Evolutionary conservation across 306 rosid genomes (phyloP).

Genomic region (Cicer arietinum): DNA sequence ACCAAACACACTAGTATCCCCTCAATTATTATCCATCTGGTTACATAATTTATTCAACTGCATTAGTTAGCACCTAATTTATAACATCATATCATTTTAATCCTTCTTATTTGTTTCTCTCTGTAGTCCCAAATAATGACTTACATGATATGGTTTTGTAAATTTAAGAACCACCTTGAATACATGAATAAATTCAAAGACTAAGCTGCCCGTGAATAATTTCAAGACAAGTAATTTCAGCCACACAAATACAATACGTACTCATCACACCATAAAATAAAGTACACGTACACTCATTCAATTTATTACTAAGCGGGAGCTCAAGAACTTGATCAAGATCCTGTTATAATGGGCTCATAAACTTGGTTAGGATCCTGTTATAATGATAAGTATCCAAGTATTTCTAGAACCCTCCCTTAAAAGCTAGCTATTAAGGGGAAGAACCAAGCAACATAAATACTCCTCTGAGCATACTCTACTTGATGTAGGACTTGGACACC

Average conservation of each 20-base stretch:
- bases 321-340: background rate
- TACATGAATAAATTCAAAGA: conserved; percentile 3
- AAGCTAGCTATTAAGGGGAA: background rate
- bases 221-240: background rate
- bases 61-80: conserved; percentile 2
- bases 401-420: background rate
- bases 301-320: background rate
- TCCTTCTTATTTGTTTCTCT: conserved; percentile 4
- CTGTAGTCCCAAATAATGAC: background rate
- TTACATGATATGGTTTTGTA: background rate
- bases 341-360: background rate
- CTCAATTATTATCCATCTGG: conserved; percentile 12
- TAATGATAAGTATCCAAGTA: background rate
- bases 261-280: background rate
- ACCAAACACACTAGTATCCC: background rate
- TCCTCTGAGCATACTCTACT: background rate
- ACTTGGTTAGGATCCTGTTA: background rate
- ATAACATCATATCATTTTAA: background rate
- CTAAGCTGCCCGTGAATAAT: background rate
- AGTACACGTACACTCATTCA: background rate
- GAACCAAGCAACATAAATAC: background rate
- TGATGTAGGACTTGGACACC: background rate
- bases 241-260: too few relatives aligned
- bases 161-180: conserved; percentile 14
- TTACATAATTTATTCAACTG: conserved; percentile 3